Evolutionary conservation across 2,329 filamentous ascomycete species (phyloP), one percentile per base, ranked within the genome.

Genomic region (Talaromyces atroroseus): DNA sequence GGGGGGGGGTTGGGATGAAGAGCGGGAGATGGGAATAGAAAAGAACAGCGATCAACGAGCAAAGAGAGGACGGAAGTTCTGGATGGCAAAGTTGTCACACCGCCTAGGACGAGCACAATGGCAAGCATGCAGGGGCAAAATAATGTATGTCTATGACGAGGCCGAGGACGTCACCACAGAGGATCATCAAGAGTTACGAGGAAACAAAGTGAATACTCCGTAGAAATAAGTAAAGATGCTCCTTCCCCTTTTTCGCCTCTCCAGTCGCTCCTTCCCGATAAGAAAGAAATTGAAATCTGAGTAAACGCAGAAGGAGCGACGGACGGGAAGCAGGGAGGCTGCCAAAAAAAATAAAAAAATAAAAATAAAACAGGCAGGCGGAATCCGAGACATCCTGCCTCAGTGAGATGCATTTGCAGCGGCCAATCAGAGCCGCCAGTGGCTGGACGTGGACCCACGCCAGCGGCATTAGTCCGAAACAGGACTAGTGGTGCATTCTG

Each of bases 31-130:
- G 7, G 26, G 26, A 2, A 10, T 8, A 29, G 54, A 49, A 20
- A 46, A 20, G 34, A 21, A 26, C 50, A 45, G 50, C 50, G 40
- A 52, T 46, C 50, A 46, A 46, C 42, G 21, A 21, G 32, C 16
- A 24, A 29, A 23, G 10, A 46, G n/a, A 23, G 34, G 42, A 38
- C 40, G 40, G 42, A n/a, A 24, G 48, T 40, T 56, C 21, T 49
- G 24, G 18, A 21, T n/a, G 38, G 47, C 29, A 26, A 36, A 36
- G 45, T 50, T 21, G 48, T 24, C 49, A 52, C 50, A 52, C 50
- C 50, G 50, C 50, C 50, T 45, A 26, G 46, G 20, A 34, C 18
- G 21, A 36, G 21, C 34, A 34, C 20, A 49, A 49, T 23, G 14
- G 32, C 21, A 38, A 44, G 23, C 14, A 51, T 44, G 34, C 47